Evolutionary conservation across 495 filamentous ascomycete genomes (phyloP).

Genomic region (Trichoderma erinaceum): DNA sequence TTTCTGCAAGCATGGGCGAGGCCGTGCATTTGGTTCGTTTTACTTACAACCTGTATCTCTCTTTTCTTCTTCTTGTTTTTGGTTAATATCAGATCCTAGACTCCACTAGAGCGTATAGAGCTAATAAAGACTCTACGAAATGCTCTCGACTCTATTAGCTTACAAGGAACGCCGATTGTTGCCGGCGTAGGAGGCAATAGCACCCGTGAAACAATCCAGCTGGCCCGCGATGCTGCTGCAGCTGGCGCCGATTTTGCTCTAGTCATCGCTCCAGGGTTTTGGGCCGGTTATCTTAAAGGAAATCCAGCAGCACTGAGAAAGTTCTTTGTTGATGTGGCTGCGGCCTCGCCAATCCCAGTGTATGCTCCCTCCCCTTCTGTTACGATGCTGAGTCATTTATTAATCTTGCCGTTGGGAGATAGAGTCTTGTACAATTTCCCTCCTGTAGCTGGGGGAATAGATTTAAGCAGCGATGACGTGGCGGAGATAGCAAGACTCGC

Average conservation of each 20-base stretch:
- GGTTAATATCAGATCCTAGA: not conserved
- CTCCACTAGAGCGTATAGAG: not conserved
- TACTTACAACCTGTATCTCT: too few species aligned
- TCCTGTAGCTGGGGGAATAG: conserved; percentile 16
- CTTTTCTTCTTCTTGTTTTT: too few species aligned
- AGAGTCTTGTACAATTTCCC: conserved; percentile 18
- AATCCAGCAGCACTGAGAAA: not conserved
- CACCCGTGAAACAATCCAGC: conserved; percentile 64
- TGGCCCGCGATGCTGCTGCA: conserved; percentile 58
- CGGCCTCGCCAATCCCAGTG: conserved; percentile 15
- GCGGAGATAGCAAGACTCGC: not conserved
- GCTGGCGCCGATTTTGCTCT: conserved; percentile 69
- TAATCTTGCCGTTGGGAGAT: not conserved
- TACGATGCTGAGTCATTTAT: not conserved
- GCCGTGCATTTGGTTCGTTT: not conserved
- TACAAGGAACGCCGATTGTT: conserved; percentile 48
- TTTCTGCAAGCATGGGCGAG: conserved; percentile 1
- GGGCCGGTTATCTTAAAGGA: conserved; percentile 32
- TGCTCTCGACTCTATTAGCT: not conserved
- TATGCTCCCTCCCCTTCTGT: not conserved
- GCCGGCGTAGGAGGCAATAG: conserved; percentile 69
- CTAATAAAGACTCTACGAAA: not conserved
- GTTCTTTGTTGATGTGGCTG: conserved; percentile 18
- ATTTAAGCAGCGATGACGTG: conserved; percentile 16
- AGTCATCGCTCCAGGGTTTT: conserved; percentile 70